phyloP scores from a whole-genome alignment of 371 early-diverging fungal genomes.

The Mucor racemosus region DNA sequence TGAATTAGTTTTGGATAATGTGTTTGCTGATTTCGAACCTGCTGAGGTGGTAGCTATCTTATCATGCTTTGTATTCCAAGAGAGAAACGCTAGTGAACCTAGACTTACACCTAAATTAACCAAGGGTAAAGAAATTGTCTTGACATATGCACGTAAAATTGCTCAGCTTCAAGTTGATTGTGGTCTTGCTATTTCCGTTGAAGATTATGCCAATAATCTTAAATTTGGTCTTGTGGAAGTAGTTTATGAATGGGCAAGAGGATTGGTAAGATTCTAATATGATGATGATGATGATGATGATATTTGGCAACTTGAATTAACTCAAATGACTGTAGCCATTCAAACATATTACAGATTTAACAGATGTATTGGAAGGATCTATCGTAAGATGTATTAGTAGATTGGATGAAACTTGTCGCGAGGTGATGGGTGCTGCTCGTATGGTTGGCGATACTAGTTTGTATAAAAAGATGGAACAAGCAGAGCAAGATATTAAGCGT shows the following conservation, averaged over 20 bases:
- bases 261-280: constrained; percentile 56
- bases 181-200: constrained; percentile 64
- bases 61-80: constrained; percentile 97
- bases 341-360: constrained; percentile 91
- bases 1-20: constrained; percentile 97
- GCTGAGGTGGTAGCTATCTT: constrained; percentile 96
- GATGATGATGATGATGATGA: background rate
- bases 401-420: constrained; percentile 96
- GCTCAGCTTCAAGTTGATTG: constrained; percentile 77
- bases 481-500: constrained; percentile 90
- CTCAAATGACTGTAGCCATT: constrained; percentile 64
- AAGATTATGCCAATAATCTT: constrained; percentile 62
- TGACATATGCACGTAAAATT: constrained; percentile 70
- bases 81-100: constrained; percentile 72
- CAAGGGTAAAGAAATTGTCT: constrained; percentile 64
- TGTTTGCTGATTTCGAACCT: constrained; percentile 87
- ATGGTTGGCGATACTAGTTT: constrained; percentile 95
- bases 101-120: constrained; percentile 66
- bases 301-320: background rate
- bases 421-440: constrained; percentile 92
- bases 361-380: constrained; percentile 95
- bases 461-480: constrained; percentile 95
- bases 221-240: constrained; percentile 95
- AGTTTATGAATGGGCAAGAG: constrained; percentile 98
- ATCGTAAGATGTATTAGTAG: constrained; percentile 98